Evolutionary conservation across 345 rosid genomes (phyloP), one percentile per base, ranked within the genome.

Genomic region (Acer saccharum): DNA sequence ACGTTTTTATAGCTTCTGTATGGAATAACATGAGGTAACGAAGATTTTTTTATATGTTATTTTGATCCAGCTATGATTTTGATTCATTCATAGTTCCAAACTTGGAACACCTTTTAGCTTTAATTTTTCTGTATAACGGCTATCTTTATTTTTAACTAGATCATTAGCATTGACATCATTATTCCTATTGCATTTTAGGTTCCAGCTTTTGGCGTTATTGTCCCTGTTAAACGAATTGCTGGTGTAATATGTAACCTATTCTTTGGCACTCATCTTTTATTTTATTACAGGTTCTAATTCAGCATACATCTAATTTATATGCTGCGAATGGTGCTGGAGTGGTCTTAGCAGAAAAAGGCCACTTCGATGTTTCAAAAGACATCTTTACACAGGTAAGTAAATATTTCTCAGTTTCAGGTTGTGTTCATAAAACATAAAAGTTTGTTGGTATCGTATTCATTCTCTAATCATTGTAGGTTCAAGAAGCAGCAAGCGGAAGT

Each of bases 401-500:
- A 65, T 68, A 39, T 74, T 10, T 29, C 75, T 55, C 58, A 60
- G 63, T 73, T 57, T 74, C 68, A 1, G 64, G 65, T 85, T 62
- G 62, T 62, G 14, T 75, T 62, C n/a, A 46, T 57, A 39, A 76
- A 74, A 8, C 23, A 57, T 10, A 50, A 57, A 57, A 50, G 41
- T 68, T 76, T 73, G 43, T 64, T 84, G 35, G 72, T 73, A 25
- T 61, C 2, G 7, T 54, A 23, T 61, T 69, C 18, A 72, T n/a
- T 55, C 50, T 46, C 76, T 68, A 68, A 18, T 60, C 81, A 46
- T 80, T 82, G 25, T 81, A 96, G 98, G 97, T 94, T 82, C 99
- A 96, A 87, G 99, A 96, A 88, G 98, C 95, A 86, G 99, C 98
- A 21, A 95, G 99, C 81, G 98, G 99, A 84, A 95, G 87, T 86